phyloP scores from a whole-genome alignment of 164 flowering plant genomes.

The Platanus orientalis region DNA sequence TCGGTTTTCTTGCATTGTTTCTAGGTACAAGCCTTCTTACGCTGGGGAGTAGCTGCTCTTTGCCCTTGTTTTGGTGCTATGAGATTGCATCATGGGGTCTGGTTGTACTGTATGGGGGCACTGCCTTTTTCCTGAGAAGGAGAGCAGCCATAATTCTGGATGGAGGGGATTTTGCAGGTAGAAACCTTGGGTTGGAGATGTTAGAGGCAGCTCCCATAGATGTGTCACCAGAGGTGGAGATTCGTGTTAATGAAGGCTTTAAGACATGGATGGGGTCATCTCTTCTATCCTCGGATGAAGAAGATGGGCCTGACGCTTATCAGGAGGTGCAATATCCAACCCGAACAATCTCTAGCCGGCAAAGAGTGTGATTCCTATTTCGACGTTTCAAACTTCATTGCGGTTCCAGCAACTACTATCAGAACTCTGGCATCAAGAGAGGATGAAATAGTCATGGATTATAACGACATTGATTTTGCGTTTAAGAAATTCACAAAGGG shows the following conservation, averaged over 20 bases:
- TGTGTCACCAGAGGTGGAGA: slow-evolving; percentile 77
- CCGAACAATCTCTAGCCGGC: slow-evolving; percentile 33
- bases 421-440: neutral
- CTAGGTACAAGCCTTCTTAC: slow-evolving; percentile 86
- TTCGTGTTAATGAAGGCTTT: slow-evolving; percentile 83
- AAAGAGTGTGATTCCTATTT: slow-evolving; percentile 20
- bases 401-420: neutral
- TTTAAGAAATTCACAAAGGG: neutral
- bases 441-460: neutral
- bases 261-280: slow-evolving; percentile 97
- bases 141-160: slow-evolving; percentile 78
- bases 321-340: slow-evolving; percentile 33
- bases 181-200: slow-evolving; percentile 78
- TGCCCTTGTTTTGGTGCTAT: slow-evolving; percentile 91
- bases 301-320: slow-evolving; percentile 64
- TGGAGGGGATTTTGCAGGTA: slow-evolving; percentile 48
- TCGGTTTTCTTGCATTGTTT: slow-evolving; percentile 76
- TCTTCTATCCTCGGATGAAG: slow-evolving; percentile 85
- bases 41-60: slow-evolving; percentile 75
- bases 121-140: slow-evolving; percentile 70
- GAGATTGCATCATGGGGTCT: slow-evolving; percentile 81
- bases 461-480: neutral
- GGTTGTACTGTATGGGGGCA: slow-evolving; percentile 68
- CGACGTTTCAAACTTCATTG: neutral
- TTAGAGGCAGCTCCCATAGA: slow-evolving; percentile 58